Base-by-base conservation (phyloP, 2,329 filamentous ascomycete species). In the Clonostachys byssicola region DNA sequence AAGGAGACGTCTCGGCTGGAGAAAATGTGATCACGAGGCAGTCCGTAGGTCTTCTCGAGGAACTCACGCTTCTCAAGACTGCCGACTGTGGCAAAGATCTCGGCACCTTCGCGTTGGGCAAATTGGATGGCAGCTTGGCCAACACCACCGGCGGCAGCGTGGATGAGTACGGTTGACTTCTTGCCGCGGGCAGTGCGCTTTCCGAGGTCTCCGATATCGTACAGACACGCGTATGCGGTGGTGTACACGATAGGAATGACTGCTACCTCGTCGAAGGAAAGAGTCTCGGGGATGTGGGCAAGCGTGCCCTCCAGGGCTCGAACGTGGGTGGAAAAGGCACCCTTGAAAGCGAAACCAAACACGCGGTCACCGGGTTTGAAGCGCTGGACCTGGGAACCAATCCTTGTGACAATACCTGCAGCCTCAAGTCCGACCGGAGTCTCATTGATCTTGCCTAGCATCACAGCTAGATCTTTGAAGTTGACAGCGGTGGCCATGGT, bases 361-460 rank as follows among this genome's bases (percentile, higher is more conserved):
- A 59, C 57, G 2, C 52, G 48, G 16, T 59, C 57, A n/a, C 57
- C 56, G 9, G 42, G 38, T 23, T 47, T 47, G 10, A 56, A 20
- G 40, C 46, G 20, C 2, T 40, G 49, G 20, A 52, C 51, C n/a
- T 60, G 57, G 12, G 33, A 12, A 8, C 58, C 57, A 4, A 48
- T 36, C 10, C 43, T 46, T 6, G 43, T 49, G 30, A 61, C 51
- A 17, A 57, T 43, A 38, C 59, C 59, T 5, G 51, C 43, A n/a
- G 43, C 52, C 13, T 60, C 58, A 16, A 42, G 30, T 10, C 55
- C 54, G 1, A 95, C 14, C 14, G 33, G 18, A 12, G 16, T 50
- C 12, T 63, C 53, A 10, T 65, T 65, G 0, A 67, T 51, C 43
- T 64, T 59, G 4, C 66, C 67, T 14, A 64, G 49, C 3, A 64